These are phyloP conservation scores for Pestalotiopsis sp. DNA, from an alignment of 2,329 filamentous ascomycete genomes.

Conservation along the genomic window DNA sequence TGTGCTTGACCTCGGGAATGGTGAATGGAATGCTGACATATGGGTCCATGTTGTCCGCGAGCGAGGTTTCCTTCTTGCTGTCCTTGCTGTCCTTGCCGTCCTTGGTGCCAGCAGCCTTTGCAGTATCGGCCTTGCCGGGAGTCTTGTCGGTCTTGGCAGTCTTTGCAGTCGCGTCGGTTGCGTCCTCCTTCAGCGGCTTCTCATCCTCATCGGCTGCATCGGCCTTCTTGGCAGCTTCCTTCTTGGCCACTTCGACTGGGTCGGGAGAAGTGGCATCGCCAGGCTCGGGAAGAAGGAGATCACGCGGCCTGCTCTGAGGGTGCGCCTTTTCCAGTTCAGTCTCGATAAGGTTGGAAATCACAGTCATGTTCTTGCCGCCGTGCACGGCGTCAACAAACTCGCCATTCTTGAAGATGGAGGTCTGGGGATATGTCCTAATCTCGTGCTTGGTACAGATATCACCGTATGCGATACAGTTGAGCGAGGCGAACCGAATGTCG, in stretches of 20 bases:
- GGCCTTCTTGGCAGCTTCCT: conserved; percentile 26
- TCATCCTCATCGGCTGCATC: background rate
- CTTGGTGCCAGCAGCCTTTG: conserved; percentile 24
- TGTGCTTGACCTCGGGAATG: conserved; percentile 40
- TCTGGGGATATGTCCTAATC: conserved; percentile 74
- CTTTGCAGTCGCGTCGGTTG: conserved; percentile 27
- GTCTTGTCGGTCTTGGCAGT: conserved; percentile 36
- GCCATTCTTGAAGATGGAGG: conserved; percentile 80
- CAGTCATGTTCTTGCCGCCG: conserved; percentile 69
- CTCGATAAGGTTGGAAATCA: conserved; percentile 74
- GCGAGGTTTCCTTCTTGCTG: conserved; percentile 27
- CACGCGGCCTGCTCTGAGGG: conserved; percentile 76
- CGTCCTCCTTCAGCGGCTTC: conserved; percentile 12
- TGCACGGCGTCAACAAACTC: conserved; percentile 63
- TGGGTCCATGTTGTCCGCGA: conserved; percentile 10
- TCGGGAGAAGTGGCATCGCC: conserved; percentile 58
- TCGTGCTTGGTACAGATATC: conserved; percentile 74
- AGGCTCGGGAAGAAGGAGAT: conserved; percentile 69
- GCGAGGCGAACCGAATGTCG: conserved; percentile 81
- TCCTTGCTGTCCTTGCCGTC: conserved; percentile 23
- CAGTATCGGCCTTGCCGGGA: conserved; percentile 35
- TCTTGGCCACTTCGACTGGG: conserved; percentile 20
- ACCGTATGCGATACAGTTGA: conserved; percentile 85
- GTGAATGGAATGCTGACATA: conserved; percentile 14
- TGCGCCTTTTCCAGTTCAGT: conserved; percentile 74